Conservation (phyloP, 164 flowering plant species). For the Aristolochia californica region DNA sequence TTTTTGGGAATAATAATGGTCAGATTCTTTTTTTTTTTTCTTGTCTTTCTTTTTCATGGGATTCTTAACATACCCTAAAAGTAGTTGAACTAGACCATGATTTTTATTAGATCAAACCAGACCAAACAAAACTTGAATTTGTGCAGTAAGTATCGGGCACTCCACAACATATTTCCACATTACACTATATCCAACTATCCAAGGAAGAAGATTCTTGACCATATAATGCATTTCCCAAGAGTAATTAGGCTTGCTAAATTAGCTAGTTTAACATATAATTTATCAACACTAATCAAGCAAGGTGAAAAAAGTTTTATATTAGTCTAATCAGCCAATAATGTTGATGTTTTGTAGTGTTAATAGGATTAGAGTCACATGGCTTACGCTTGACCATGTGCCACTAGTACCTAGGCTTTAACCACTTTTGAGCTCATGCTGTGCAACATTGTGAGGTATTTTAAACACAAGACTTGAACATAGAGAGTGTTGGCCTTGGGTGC, state of each 20-base stretch:
- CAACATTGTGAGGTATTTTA: neutral
- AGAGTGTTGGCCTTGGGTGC: constrained; percentile 1
- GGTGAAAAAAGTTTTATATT: neutral
- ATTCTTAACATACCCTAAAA: no score
- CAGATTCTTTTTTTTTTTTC: no score
- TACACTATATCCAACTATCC: no score
- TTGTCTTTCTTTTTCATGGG: no score
- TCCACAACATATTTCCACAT: no score
- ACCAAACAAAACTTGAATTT: no score
- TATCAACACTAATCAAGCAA: neutral
- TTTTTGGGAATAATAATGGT: no score
- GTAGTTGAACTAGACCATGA: no score
- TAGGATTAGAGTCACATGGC: constrained; percentile 1
- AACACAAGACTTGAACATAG: neutral
- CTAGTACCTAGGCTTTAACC: constrained; percentile 3
- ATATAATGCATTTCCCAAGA: neutral
- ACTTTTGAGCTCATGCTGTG: constrained; percentile 2
- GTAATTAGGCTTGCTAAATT: neutral
- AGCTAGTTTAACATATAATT: neutral
- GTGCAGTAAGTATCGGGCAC: no score
- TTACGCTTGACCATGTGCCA: neutral
- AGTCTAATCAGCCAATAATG: neutral
- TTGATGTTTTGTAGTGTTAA: neutral
- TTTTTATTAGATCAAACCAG: no score
- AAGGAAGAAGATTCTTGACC: no score